Conservation (phyloP, 2,329 filamentous ascomycete genomes). For the Ophiocordyceps camponoti-floridani region DNA sequence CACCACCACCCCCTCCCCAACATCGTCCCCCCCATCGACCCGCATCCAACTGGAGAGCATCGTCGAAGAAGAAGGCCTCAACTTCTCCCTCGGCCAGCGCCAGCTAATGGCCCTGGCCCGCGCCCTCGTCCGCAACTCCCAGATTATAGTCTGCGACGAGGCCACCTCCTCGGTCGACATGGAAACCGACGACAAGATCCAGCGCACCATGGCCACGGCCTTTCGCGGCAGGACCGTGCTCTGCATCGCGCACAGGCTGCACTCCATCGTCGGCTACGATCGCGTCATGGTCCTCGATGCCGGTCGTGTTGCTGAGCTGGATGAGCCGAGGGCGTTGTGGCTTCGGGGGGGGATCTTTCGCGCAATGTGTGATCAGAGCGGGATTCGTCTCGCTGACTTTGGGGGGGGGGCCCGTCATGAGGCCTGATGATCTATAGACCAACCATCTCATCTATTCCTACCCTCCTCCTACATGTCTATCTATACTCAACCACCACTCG, state of each 20-base stretch:
- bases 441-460: too few species aligned
- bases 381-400: constrained; percentile 43
- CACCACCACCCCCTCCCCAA: constrained; percentile 12
- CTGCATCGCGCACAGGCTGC: constrained; percentile 81
- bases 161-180: constrained; percentile 88
- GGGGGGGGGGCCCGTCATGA: not conserved
- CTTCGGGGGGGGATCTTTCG: constrained; percentile 51
- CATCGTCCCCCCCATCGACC: constrained; percentile 44
- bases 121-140: constrained; percentile 69
- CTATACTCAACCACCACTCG: too few species aligned
- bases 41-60: constrained; percentile 67
- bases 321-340: constrained; percentile 57
- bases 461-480: too few species aligned
- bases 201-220: constrained; percentile 66
- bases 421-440: too few species aligned
- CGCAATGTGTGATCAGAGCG: constrained; percentile 76
- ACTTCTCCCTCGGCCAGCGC: constrained; percentile 87
- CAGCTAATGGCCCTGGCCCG: constrained; percentile 90
- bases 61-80: constrained; percentile 88
- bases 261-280: constrained; percentile 88
- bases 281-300: constrained; percentile 93
- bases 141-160: constrained; percentile 94
- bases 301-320: constrained; percentile 74
- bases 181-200: constrained; percentile 93
- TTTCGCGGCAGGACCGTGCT: constrained; percentile 79